Evolutionary conservation across 2,329 filamentous ascomycete genomes (phyloP), one percentile per base, ranked within the genome.

Genomic region (Ophiostoma angusticollis): DNA sequence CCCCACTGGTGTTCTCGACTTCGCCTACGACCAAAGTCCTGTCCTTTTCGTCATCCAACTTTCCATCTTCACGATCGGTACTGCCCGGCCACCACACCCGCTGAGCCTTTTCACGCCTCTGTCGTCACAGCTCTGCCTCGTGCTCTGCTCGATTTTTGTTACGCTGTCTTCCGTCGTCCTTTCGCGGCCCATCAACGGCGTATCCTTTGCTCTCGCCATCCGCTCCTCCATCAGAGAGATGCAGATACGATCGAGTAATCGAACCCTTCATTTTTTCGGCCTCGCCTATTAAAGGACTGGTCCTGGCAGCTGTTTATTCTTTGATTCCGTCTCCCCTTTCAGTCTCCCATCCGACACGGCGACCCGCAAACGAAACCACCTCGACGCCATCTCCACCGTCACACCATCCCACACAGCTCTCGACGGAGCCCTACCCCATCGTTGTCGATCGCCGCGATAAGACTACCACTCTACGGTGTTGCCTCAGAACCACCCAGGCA

Each of bases 211-310:
- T 31, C 27, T 22, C 17, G 16, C 16, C 13, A 9, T 17, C 13
- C n/a, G 23, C 23, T 24, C 23, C 9, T 25, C 22, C 13, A 27
- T 36, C 32, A 18, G 28, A 14, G 22, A 40, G 19, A 4, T 22
- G 24, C 32, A 14, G 38, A 17, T 28, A 25, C 25, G 25, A 6
- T 7, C 25, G 25, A 6, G 25, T 27, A 5, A n/a, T 27, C 14
- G 17, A 23, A 23, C 33, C 23, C 28, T 31, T 34, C 18, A 33
- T 29, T 24, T 6, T 25, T 21, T n/a, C 35, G 14, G 24, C 29
- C 17, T 19, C 19, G 14, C 18, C 39, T 18, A 37, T 41, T 33
- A 33, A 31, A 35, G 39, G 33, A 27, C 29, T 12, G 39, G n/a
- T n/a, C 29, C 34, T 16, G 9, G 19, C 39, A 28, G 39, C 28